phyloP scores from a whole-genome alignment of 306 rosid species.

The Cicer arietinum region DNA sequence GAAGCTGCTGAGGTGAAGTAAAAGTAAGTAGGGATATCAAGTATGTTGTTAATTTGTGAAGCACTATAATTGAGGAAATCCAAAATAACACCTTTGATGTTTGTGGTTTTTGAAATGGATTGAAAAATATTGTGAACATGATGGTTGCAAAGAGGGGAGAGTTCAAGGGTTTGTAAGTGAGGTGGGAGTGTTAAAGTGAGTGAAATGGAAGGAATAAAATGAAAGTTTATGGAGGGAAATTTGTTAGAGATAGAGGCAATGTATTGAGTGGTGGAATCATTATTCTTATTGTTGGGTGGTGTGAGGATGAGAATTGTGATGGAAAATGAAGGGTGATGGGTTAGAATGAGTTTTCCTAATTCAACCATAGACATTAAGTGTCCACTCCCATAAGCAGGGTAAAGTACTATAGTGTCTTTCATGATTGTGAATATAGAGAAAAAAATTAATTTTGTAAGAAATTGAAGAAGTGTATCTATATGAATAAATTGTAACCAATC shows the following conservation, averaged over 20 bases:
- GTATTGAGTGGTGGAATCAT: constrained; percentile 38
- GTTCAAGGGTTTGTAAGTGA: neutral
- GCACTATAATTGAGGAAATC: constrained; percentile 46
- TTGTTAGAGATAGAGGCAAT: constrained; percentile 22
- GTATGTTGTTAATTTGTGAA: constrained; percentile 10
- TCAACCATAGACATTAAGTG: constrained; percentile 3
- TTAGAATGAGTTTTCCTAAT: too few relatives aligned
- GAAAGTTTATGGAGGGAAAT: too few relatives aligned
- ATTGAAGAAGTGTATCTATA: too few relatives aligned
- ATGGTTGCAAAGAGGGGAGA: constrained; percentile 1
- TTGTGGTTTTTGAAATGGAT: constrained; percentile 21
- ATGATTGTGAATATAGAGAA: neutral
- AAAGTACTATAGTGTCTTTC: constrained; percentile 41
- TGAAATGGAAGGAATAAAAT: too few relatives aligned
- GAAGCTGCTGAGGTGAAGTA: constrained; percentile 41
- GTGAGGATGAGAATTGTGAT: constrained; percentile 51
- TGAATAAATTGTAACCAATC: too few relatives aligned
- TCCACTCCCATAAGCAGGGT: constrained; percentile 24
- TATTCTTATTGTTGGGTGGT: constrained; percentile 17
- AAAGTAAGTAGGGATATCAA: constrained; percentile 47
- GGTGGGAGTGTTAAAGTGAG: constrained; percentile 40
- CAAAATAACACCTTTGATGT: constrained; percentile 49
- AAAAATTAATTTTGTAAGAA: too few relatives aligned
- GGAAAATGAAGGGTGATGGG: constrained; percentile 20
- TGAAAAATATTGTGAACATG: constrained; percentile 5